Percentiles rank a stretch among this genome's conserved stretches.
phyloP scores from a whole-genome alignment of 768 basidiomycete species.

The Lanmaoa pseudosensibilis region DNA sequence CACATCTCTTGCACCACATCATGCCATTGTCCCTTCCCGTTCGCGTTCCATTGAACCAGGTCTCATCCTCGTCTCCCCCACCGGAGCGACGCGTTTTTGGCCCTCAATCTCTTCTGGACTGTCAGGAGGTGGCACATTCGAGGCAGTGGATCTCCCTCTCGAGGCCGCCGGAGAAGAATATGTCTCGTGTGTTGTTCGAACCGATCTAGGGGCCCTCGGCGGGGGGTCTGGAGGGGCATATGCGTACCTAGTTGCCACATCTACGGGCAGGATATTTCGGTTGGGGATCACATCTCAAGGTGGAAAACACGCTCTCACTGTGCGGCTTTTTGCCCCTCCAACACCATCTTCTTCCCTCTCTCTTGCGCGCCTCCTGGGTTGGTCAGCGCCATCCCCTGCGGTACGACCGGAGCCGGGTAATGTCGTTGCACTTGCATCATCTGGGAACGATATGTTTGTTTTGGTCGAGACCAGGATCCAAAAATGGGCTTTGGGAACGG shows the following conservation, averaged over 20 bases:
- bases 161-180: conserved; percentile 50
- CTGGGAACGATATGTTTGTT: conserved; percentile 62
- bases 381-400: conserved; percentile 40
- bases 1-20: conserved; percentile 49
- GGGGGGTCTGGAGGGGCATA: conserved; percentile 8
- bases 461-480: conserved; percentile 68
- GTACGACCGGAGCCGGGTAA: conserved; percentile 53
- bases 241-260: conserved; percentile 64
- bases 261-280: conserved; percentile 64
- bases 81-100: conserved; percentile 83
- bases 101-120: conserved; percentile 82
- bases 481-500: conserved; percentile 56
- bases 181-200: conserved; percentile 65
- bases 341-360: conserved; percentile 45
- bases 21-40: conserved; percentile 65
- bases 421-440: conserved; percentile 60
- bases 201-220: conserved; percentile 48
- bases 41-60: conserved; percentile 65
- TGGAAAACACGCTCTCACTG: conserved; percentile 62
- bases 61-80: conserved; percentile 70
- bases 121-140: conserved; percentile 70
- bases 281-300: conserved; percentile 64
- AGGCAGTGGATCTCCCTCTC: conserved; percentile 47
- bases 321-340: conserved; percentile 56
- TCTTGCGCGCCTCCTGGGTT: conserved; percentile 42